Percentiles rank a stretch among this genome's conserved stretches.
Conservation (phyloP, 768 basidiomycete species). For the Hysterangium stoloniferum region DNA sequence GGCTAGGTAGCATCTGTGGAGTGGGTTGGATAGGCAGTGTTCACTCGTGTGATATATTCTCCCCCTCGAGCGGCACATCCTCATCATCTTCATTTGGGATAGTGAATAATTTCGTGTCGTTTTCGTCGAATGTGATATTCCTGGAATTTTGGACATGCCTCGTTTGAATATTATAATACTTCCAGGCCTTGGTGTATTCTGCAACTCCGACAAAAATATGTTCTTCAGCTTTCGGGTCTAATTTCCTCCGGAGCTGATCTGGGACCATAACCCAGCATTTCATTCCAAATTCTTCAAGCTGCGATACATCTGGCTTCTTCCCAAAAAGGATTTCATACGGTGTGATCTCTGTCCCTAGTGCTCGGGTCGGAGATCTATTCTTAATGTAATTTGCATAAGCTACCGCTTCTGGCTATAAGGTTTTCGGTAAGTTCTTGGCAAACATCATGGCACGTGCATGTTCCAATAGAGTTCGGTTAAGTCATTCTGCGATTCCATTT, state of each 20-base stretch:
- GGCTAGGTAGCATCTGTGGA: not conserved
- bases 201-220: slow-evolving; percentile 14
- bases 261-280: slow-evolving; percentile 14
- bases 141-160: slow-evolving; percentile 6
- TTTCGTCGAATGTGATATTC: slow-evolving; percentile 10
- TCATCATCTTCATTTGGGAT: not conserved
- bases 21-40: not conserved
- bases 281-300: not conserved
- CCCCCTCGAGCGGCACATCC: too few species aligned
- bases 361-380: not conserved
- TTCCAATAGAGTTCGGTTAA: slow-evolving; percentile 6
- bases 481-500: slow-evolving; percentile 23
- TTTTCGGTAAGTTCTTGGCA: not conserved
- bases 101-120: not conserved
- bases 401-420: not conserved
- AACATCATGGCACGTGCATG: slow-evolving; percentile 1
- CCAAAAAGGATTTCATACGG: slow-evolving; percentile 20
- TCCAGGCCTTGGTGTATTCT: slow-evolving; percentile 12
- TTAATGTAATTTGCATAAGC: slow-evolving; percentile 9
- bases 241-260: slow-evolving; percentile 13
- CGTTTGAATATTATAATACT: slow-evolving; percentile 13
- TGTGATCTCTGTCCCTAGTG: slow-evolving; percentile 11
- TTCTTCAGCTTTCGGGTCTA: slow-evolving; percentile 10
- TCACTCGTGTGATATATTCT: too few species aligned
- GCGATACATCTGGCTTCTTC: slow-evolving; percentile 16